Evolutionary conservation across 805 yeast species (phyloP), one percentile per base, ranked within the genome.

Genomic region (Cyberlindnera mississippiensis): DNA sequence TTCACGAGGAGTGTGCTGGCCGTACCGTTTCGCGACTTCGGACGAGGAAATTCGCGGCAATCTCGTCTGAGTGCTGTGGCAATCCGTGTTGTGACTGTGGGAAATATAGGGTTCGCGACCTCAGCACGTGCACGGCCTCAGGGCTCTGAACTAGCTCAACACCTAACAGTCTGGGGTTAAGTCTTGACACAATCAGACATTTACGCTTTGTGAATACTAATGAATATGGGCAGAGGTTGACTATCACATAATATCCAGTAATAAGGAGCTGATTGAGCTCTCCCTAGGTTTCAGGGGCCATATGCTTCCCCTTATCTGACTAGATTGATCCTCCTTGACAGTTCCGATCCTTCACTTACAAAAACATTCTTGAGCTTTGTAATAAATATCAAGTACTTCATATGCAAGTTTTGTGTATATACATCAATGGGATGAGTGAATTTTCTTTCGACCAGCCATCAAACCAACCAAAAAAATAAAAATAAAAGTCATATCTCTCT

Each of bases 1-100:
- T 44, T 44, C 51, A 48, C 45, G 14, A 20, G 15, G 38, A 35
- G 40, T 38, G 39, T 43, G 42, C 40, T 31, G 46, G 33, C 32
- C 46, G 7, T 38, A 43, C 46, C 46, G 31, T 17, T 12, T n/a
- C 28, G 16, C 36, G 13, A 6, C 20, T 5, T 27, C 28, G 36
- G 16, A 16, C 17, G 29, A 20, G 14, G 31, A 20, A 20, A 6
- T 24, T 30, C 35, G 35, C 40, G 33, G 29, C 18, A 13, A 6
- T 14, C 13, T 14, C 15, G 19, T 27, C 13, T 22, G 22, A 11
- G 22, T n/a, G n/a, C n/a, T n/a, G n/a, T n/a, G n/a, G 28, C 13
- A 19, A 20, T 35, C 15, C n/a, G 14, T 11, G 35, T 15, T 33
- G 36, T 33, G 36, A 33, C 36, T 33, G 36, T 33, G 36, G 6